Base-by-base conservation (phyloP, 805 yeast genomes). In the Yarrowia alimentaria region DNA sequence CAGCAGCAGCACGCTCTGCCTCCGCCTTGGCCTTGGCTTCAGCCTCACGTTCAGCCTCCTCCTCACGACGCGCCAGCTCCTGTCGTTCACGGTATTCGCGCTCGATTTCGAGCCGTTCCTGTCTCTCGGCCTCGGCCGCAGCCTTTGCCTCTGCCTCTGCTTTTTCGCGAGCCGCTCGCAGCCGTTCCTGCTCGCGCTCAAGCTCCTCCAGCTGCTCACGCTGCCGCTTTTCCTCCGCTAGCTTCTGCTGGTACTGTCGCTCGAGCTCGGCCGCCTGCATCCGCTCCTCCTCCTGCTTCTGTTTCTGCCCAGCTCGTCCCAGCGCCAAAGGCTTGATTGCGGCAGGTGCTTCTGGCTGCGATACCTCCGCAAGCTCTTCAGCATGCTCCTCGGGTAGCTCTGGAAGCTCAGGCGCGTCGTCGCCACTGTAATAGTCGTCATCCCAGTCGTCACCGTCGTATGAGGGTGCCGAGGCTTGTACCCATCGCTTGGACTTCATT, bases 381-480 rank as follows among this genome's bases (percentile, higher is more conserved):
- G 25, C 30, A 12, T 59, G 58, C 6, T 59, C 35, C 11, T 43
- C 56, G 2, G 63, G 63, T 52, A 59, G 21, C 18, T 60, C 57
- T 4, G 61, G 61, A 13, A 55, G 35, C n/a, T 45, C 60, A 22
- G 52, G 51, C n/a, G 28, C 56, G n/a, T 51, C 60, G 9, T 58
- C 60, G 17, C 52, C 57, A 12, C 55, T 54, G 26, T 52, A 50
- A 17, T 53, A 52, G 33, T 55, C 57, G 33, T 58, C 65, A 32
- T 57, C 60, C 61, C 61, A 66, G 34, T 62, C 70, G 42, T 64
- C 67, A 5, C 69, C 70, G 22, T 66, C 70, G 51, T 66, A 66
- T 13, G 65, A 57, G 5, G 64, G 62, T 21, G 58, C 58, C 7
- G 67, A 60, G 8, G 65, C 62, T 14, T 56, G 60, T 13, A 63